phyloP scores from a whole-genome alignment of 2,329 filamentous ascomycete genomes.

The Ophiobolus disseminans region DNA sequence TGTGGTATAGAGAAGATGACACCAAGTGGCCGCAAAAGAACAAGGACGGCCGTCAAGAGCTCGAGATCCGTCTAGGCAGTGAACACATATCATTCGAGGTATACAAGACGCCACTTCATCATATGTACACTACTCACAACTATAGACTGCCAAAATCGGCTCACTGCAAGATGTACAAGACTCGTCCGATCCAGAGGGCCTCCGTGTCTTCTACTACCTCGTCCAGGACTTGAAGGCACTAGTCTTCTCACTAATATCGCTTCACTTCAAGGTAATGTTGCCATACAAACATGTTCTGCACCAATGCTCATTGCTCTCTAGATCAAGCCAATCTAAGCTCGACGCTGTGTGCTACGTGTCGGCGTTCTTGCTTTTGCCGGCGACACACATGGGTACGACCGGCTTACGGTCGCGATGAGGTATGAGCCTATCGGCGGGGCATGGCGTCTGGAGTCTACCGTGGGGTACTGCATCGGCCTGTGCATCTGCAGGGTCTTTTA shows the following conservation, averaged over 20 bases:
- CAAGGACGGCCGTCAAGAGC: constrained; percentile 95
- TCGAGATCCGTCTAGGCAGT: constrained; percentile 91
- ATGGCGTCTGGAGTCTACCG: constrained; percentile 13
- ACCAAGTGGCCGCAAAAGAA: constrained; percentile 99
- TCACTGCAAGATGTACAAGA: constrained; percentile 96
- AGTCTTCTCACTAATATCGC: constrained; percentile 92
- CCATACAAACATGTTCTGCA: too few species aligned
- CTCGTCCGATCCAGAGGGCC: constrained; percentile 91
- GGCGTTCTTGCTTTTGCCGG: constrained; percentile 14
- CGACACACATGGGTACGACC: neutral
- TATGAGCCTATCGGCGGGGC: neutral
- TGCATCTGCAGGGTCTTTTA: neutral
- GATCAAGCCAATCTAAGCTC: constrained; percentile 73
- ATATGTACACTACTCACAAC: constrained; percentile 27
- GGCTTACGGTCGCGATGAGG: neutral
- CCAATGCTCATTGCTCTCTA: constrained; percentile 31
- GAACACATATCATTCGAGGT: constrained; percentile 99
- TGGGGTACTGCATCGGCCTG: constrained; percentile 1
- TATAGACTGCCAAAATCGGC: constrained; percentile 94
- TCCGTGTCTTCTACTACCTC: constrained; percentile 97
- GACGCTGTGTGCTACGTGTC: constrained; percentile 7
- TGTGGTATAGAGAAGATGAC: constrained; percentile 81
- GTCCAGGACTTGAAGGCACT: constrained; percentile 97
- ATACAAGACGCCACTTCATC: constrained; percentile 13
- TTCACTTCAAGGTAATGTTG: constrained; percentile 85